These are phyloP conservation scores for Diplodia scrobiculata DNA, from an alignment of 2,329 filamentous ascomycete genomes.

Conservation along the genomic window DNA sequence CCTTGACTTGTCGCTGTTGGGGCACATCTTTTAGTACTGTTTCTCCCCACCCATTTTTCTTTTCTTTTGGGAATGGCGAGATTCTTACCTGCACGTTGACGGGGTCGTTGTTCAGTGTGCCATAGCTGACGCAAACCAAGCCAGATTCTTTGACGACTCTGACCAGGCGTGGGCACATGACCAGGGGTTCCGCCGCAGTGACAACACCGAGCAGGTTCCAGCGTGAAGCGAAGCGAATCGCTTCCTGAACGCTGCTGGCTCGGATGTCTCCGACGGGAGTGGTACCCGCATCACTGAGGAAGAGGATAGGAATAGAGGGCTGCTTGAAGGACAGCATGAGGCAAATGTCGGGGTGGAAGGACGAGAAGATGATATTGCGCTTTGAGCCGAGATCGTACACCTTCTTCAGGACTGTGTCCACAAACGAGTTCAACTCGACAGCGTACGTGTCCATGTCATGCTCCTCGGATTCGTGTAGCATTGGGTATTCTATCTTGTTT, in stretches of 20 bases:
- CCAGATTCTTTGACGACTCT: conserved; percentile 92
- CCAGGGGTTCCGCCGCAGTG: conserved; percentile 81
- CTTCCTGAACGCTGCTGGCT: conserved; percentile 89
- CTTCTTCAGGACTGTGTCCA: conserved; percentile 85
- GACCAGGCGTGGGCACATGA: conserved; percentile 84
- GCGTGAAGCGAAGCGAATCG: conserved; percentile 86
- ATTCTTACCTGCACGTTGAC: conserved; percentile 75
- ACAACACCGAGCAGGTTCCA: conserved; percentile 97
- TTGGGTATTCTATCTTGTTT: conserved; percentile 72
- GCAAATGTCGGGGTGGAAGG: conserved; percentile 96
- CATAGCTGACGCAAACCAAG: conserved; percentile 92
- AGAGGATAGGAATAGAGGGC: conserved; percentile 91
- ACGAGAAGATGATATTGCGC: conserved; percentile 94
- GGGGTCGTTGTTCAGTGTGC: conserved; percentile 84
- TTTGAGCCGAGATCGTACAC: conserved; percentile 82
- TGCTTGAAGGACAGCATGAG: conserved; percentile 94
- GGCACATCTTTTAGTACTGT: not conserved
- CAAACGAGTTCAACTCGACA: conserved; percentile 93
- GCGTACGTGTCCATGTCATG: conserved; percentile 97
- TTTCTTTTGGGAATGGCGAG: not conserved
- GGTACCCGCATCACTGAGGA: conserved; percentile 88
- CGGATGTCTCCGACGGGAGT: conserved; percentile 81
- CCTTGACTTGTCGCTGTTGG: conserved; percentile 77
- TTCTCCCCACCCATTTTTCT: not conserved
- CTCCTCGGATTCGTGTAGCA: conserved; percentile 92